phyloP scores from a whole-genome alignment of 2,329 filamentous ascomycete species.

The Scorias spongiosa region DNA sequence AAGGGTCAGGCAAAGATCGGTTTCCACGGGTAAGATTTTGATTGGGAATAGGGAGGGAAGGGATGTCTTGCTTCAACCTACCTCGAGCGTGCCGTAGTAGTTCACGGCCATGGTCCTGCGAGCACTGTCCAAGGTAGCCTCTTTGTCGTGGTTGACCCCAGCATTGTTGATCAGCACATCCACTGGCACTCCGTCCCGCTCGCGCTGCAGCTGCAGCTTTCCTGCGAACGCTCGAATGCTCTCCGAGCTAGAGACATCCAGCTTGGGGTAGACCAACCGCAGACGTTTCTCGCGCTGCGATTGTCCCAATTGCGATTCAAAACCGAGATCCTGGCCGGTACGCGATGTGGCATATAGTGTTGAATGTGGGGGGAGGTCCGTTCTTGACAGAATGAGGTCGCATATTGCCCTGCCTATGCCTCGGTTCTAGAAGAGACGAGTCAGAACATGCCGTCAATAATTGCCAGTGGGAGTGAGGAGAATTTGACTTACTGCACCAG shows the following conservation, averaged over 20 bases:
- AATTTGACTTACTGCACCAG: constrained; percentile 16
- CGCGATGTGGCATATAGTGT: constrained; percentile 21
- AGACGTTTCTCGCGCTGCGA: constrained; percentile 1
- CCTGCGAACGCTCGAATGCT: constrained; percentile 16
- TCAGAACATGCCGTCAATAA: constrained; percentile 1
- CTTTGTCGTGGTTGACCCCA: constrained; percentile 17
- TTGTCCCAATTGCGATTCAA: constrained; percentile 4
- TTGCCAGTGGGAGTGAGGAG: neutral
- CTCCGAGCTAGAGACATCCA: constrained; percentile 16
- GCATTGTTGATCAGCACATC: constrained; percentile 25
- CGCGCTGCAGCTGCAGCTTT: constrained; percentile 3
- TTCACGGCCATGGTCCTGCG: constrained; percentile 21
- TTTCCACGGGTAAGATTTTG: neutral
- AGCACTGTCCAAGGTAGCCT: constrained; percentile 15
- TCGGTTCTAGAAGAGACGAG: constrained; percentile 14
- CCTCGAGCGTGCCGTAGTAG: constrained; percentile 21
- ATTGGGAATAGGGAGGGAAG: neutral
- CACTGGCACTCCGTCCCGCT: constrained; percentile 4
- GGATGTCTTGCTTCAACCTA: constrained; percentile 8
- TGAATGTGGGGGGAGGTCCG: constrained; percentile 8
- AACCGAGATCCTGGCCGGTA: constrained; percentile 14
- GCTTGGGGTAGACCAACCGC: constrained; percentile 14
- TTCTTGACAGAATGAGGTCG: constrained; percentile 14
- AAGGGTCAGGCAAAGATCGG: neutral
- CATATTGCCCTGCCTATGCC: constrained; percentile 23